These are phyloP conservation scores for Helotiales sp. DNA, from an alignment of 2,329 filamentous ascomycete genomes.

Conservation along the genomic window DNA sequence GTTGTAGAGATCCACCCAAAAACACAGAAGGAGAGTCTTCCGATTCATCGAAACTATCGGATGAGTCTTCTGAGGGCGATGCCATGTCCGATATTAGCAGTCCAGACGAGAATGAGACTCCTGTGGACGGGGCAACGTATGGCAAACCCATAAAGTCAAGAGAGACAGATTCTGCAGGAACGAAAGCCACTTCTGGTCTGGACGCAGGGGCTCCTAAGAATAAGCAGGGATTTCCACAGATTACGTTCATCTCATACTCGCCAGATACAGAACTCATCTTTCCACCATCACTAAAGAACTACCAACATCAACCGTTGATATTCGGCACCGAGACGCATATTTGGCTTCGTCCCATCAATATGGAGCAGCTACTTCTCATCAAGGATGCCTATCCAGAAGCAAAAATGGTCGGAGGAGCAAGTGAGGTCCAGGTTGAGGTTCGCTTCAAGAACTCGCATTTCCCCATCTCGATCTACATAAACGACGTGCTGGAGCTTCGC, in stretches of 20 bases:
- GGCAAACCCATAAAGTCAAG: slow-evolving; percentile 27
- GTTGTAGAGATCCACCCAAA: slow-evolving; percentile 67
- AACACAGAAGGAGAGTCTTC: slow-evolving; percentile 34
- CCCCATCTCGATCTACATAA: slow-evolving; percentile 83
- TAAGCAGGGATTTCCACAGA: slow-evolving; percentile 13
- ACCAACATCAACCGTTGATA: slow-evolving; percentile 75
- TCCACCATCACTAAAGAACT: slow-evolving; percentile 77
- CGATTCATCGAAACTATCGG: slow-evolving; percentile 9
- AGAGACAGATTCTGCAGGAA: slow-evolving; percentile 12
- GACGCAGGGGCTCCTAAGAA: slow-evolving; percentile 16
- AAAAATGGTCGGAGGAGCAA: slow-evolving; percentile 92
- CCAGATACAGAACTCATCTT: slow-evolving; percentile 93
- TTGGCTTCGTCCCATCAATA: slow-evolving; percentile 84
- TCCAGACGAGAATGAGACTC: slow-evolving; percentile 13
- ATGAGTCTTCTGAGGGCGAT: slow-evolving; percentile 16
- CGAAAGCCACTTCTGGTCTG: slow-evolving; percentile 15
- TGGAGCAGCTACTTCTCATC: slow-evolving; percentile 85
- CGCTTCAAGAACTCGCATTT: slow-evolving; percentile 95
- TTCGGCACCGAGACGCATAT: slow-evolving; percentile 91
- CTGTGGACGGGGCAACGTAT: slow-evolving; percentile 16
- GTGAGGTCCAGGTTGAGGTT: slow-evolving; percentile 94
- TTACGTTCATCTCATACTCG: slow-evolving; percentile 78
- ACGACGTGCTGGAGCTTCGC: slow-evolving; percentile 86
- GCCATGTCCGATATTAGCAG: slow-evolving; percentile 8
- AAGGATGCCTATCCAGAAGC: slow-evolving; percentile 79